phyloP scores from a whole-genome alignment of 2,329 filamentous ascomycete species.

The Trichoderma breve region DNA sequence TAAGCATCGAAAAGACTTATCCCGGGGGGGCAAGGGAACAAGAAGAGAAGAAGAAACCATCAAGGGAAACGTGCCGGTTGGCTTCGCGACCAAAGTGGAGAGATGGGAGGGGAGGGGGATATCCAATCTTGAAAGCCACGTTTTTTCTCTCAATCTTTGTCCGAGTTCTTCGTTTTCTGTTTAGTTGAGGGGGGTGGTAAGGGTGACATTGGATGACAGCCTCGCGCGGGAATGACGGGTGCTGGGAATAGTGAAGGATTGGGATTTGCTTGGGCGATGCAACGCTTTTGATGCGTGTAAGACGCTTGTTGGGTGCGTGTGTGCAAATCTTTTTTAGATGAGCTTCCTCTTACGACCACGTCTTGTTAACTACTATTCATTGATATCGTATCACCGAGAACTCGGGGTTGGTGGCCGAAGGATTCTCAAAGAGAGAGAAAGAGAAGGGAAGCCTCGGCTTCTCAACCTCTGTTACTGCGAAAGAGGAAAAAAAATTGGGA shows the following conservation, averaged over 20 bases:
- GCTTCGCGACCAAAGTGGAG: neutral
- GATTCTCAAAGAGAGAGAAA: neutral
- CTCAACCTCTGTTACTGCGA: neutral
- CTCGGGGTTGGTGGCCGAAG: neutral
- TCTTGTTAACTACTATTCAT: neutral
- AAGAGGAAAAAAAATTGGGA: neutral
- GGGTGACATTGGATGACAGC: neutral
- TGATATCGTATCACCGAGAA: neutral
- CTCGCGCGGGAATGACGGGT: neutral
- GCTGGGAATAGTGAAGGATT: neutral
- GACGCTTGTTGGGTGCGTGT: neutral
- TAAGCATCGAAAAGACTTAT: neutral
- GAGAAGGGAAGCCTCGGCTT: neutral
- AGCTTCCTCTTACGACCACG: neutral
- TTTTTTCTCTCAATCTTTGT: neutral
- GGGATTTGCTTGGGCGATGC: neutral
- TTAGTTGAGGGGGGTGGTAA: neutral
- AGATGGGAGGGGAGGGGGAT: neutral
- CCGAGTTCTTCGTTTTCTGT: neutral
- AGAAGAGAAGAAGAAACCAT: neutral
- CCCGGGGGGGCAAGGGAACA: neutral
- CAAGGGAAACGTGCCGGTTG: slow-evolving; percentile 14
- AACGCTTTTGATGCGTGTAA: slow-evolving; percentile 9
- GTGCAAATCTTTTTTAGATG: neutral
- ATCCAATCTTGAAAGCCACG: neutral